phyloP scores from a whole-genome alignment of 768 basidiomycete species.

The Lentinula lateritia region DNA sequence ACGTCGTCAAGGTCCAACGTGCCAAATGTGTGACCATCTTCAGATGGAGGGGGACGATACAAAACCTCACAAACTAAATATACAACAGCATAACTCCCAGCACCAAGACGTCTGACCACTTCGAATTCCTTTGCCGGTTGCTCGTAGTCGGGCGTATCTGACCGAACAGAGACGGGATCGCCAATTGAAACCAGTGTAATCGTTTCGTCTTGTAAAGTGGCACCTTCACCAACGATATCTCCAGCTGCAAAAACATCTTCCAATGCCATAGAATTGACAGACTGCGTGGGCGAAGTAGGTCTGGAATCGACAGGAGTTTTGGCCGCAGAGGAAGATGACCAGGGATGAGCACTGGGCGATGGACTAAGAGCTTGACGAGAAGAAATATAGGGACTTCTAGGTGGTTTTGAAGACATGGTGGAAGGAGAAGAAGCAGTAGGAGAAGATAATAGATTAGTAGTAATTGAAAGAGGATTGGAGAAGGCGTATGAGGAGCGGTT shows the following conservation, averaged over 20 bases:
- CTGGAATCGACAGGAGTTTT: slow-evolving; percentile 25
- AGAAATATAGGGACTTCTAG: slow-evolving; percentile 35
- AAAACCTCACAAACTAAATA: slow-evolving; percentile 82
- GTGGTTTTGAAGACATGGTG: slow-evolving; percentile 28
- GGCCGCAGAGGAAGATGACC: slow-evolving; percentile 21
- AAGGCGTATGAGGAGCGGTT: slow-evolving; percentile 7
- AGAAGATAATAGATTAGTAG: slow-evolving; percentile 18
- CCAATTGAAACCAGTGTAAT: slow-evolving; percentile 54
- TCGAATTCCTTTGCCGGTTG: slow-evolving; percentile 67
- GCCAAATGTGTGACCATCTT: slow-evolving; percentile 55
- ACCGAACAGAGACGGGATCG: slow-evolving; percentile 25
- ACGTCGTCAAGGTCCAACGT: slow-evolving; percentile 47
- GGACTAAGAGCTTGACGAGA: slow-evolving; percentile 26
- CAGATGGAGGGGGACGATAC: slow-evolving; percentile 40
- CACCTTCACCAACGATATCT: slow-evolving; percentile 68
- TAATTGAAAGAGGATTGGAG: slow-evolving; percentile 19
- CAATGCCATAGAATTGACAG: slow-evolving; percentile 31
- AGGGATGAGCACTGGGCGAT: slow-evolving; percentile 15
- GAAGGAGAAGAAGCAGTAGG: slow-evolving; percentile 12
- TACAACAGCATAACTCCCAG: slow-evolving; percentile 90
- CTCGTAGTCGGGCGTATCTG: slow-evolving; percentile 23
- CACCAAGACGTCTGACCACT: slow-evolving; percentile 81
- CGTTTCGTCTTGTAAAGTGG: slow-evolving; percentile 58
- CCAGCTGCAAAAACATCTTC: slow-evolving; percentile 68
- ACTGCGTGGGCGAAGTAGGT: slow-evolving; percentile 18